Percentiles rank a stretch among this genome's conserved stretches.
Evolutionary conservation across 495 filamentous ascomycete species (phyloP).

Genomic region (Lasiosphaeris hirsuta): DNA sequence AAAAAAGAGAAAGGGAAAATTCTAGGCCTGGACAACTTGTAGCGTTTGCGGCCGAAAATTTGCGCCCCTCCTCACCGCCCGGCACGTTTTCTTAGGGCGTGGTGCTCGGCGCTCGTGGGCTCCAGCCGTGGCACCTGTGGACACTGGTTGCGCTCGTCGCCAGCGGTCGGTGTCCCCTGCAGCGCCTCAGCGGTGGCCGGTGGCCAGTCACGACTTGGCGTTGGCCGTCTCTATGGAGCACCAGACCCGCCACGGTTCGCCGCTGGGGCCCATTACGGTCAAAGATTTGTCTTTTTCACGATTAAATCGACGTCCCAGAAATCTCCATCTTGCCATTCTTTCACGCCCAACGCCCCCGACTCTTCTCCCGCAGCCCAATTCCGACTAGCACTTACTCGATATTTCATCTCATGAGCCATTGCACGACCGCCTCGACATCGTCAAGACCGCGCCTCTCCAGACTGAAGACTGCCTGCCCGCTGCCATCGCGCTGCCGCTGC

Average conservation of each 20-base stretch:
- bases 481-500: background rate
- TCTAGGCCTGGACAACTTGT: slow-evolving; percentile 17
- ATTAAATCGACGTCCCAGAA: slow-evolving; percentile 20
- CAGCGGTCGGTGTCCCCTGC: slow-evolving; percentile 3
- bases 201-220: slow-evolving; percentile 19
- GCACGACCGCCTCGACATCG: slow-evolving; percentile 9
- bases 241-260: slow-evolving; percentile 17
- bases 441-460: slow-evolving; percentile 7
- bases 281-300: slow-evolving; percentile 27
- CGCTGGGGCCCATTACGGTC: slow-evolving; percentile 18
- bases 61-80: slow-evolving; percentile 27
- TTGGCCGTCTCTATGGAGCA: slow-evolving; percentile 5
- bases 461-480: background rate
- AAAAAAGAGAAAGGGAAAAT: slow-evolving; percentile 30
- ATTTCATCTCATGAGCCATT: slow-evolving; percentile 12
- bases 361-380: slow-evolving; percentile 9
- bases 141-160: background rate
- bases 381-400: slow-evolving; percentile 4
- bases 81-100: slow-evolving; percentile 16
- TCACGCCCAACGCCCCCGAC: background rate
- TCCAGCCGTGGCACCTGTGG: background rate
- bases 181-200: background rate
- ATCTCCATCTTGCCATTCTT: slow-evolving; percentile 12
- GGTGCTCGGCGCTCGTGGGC: background rate
- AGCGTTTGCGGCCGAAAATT: slow-evolving; percentile 8